These are phyloP conservation scores for Kwoniella sp. DNA, from an alignment of 768 basidiomycete species.

Conservation along the genomic window DNA sequence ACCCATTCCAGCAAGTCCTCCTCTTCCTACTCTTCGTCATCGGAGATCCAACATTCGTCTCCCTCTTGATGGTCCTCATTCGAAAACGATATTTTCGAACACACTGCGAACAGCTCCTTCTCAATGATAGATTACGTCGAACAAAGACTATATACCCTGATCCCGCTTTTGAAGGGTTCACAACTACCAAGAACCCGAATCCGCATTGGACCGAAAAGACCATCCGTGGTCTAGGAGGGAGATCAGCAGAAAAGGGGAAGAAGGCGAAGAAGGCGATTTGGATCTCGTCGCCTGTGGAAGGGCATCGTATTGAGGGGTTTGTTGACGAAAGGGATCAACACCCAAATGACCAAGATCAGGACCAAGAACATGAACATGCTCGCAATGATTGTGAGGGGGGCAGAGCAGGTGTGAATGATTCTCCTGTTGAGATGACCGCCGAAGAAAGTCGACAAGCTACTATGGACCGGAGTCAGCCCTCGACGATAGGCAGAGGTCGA, in stretches of 20 bases:
- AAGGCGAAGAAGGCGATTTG: conserved; percentile 4
- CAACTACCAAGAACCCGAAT: conserved; percentile 1
- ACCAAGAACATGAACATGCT: background rate
- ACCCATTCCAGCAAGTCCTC: conserved; percentile 27
- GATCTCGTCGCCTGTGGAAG: conserved; percentile 20
- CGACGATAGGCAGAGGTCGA: conserved; percentile 9
- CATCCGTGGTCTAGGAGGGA: background rate
- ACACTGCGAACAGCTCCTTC: conserved; percentile 40
- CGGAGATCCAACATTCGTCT: conserved; percentile 39
- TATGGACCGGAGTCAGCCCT: conserved; percentile 8
- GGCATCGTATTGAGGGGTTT: conserved; percentile 9
- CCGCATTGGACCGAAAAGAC: conserved; percentile 12
- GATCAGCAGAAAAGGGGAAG: background rate
- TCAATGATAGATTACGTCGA: conserved; percentile 31
- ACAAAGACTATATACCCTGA: conserved; percentile 22
- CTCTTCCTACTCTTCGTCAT: conserved; percentile 21
- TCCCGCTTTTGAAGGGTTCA: conserved; percentile 13
- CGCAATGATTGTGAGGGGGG: background rate
- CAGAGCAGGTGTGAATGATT: conserved; percentile 14
- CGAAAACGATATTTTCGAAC: conserved; percentile 42
- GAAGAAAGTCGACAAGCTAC: conserved; percentile 6
- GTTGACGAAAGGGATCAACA: background rate
- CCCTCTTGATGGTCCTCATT: conserved; percentile 46
- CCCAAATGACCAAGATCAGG: background rate
- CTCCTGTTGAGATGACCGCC: conserved; percentile 2